Conservation (phyloP, 371 early-diverging fungal genomes). For the Circinella minor region DNA sequence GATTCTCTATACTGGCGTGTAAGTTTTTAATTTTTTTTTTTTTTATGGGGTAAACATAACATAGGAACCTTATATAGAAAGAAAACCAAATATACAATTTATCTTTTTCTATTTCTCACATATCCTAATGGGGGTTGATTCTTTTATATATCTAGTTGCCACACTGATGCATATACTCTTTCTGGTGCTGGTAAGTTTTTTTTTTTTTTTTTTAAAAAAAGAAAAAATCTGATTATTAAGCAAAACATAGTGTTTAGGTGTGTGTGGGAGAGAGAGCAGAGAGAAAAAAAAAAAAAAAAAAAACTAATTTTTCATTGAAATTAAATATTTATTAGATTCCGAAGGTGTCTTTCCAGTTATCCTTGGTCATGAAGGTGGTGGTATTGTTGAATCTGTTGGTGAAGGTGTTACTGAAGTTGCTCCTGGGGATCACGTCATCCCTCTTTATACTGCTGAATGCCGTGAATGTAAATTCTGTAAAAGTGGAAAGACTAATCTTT, state of each 20-base stretch:
- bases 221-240: too few relatives aligned
- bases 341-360: constrained; percentile 93
- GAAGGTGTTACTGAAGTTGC: constrained; percentile 92
- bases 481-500: constrained; percentile 95
- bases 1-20: constrained; percentile 88
- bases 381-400: constrained; percentile 95
- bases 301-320: not conserved
- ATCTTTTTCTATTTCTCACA: not conserved
- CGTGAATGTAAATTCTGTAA: constrained; percentile 94
- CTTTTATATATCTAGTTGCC: constrained; percentile 59
- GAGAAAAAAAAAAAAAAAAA: not conserved
- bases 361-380: constrained; percentile 96
- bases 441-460: constrained; percentile 94
- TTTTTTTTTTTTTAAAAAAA: too few relatives aligned
- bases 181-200: constrained; percentile 77
- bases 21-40: constrained; percentile 28
- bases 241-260: too few relatives aligned
- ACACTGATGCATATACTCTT: constrained; percentile 94
- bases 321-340: constrained; percentile 56
- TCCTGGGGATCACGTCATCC: constrained; percentile 95
- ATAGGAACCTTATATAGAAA: too few relatives aligned
- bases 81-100: too few relatives aligned
- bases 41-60: too few relatives aligned
- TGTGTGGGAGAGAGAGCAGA: not conserved
- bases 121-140: too few relatives aligned